Evolutionary conservation across 495 filamentous ascomycete genomes (phyloP), one percentile per base, ranked within the genome.

Genomic region (Rusavskia elegans): DNA sequence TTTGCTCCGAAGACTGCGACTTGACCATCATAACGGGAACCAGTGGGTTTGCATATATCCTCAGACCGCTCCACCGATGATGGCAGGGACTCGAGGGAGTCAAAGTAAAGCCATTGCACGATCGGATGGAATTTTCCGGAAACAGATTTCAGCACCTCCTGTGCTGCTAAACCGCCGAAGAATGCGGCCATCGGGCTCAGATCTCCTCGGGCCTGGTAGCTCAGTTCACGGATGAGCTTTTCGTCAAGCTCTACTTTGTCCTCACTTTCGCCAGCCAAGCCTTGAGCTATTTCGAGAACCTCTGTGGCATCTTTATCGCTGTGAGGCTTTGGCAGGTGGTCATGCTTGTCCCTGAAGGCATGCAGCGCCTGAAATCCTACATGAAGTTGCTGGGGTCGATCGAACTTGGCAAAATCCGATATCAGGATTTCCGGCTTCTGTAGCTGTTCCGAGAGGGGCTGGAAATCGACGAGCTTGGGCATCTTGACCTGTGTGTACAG

Each of bases 41-140:
- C 82, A 17, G 75, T 70, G 23, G 92, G 92, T 61, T 84, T 81
- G 76, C 92, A 97, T 45, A 79, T 71, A 62, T 94, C 87, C 65
- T 95, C 88, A 2, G 83, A 88, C 52, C 93, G 83, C 49, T 73
- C 71, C 23, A 67, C 71, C 5, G 78, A 83, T 6, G 78, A 71
- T 14, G 93, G 89, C 37, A 99, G 76, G 21, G 92, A 94, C 69
- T 99, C 93, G 42, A 99, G 71, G 7, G 93, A 93, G 66, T 99
- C 92, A 57, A 99, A 92, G 71, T 99, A 99, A 57, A 97, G 75
- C 76, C 83, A 94, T 64, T 97, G 93, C 53, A 84, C 74, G 53
- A 96, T 81, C 5, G 93, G 93, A 56, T 84, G 76, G 68, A 99
- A 99, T 66, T 99, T 99, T 57, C 90, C 92, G 49, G 93, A 99